These are phyloP conservation scores for Ensete glaucum DNA, from an alignment of 176 grass and related monocot species.

Conservation along the genomic window DNA sequence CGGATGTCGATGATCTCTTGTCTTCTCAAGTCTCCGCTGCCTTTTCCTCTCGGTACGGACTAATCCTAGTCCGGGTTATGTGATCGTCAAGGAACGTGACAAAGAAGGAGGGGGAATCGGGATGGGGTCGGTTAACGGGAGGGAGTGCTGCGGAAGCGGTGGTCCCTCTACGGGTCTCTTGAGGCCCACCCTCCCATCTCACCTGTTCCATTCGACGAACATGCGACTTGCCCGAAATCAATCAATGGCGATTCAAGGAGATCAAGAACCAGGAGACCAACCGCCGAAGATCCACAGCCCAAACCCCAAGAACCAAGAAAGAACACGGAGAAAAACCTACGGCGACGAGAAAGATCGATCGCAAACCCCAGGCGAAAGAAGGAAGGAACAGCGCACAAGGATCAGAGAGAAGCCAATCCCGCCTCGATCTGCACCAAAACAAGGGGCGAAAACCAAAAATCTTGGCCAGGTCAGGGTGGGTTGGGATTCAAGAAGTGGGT, in stretches of 20 bases:
- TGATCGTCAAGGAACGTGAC: neutral
- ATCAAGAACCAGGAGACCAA: neutral
- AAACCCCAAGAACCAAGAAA: neutral
- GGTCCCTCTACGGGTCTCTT: neutral
- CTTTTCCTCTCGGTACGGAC: neutral
- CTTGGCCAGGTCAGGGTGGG: too few relatives aligned
- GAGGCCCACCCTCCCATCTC: neutral
- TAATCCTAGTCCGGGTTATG: conserved; percentile 3
- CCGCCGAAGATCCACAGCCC: neutral
- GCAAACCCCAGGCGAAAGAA: too few relatives aligned
- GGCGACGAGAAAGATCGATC: too few relatives aligned
- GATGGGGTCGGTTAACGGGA: neutral
- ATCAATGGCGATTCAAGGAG: conserved; percentile 18
- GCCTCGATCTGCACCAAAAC: too few relatives aligned
- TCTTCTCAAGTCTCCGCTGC: neutral
- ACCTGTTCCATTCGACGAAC: neutral
- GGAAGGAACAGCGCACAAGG: too few relatives aligned
- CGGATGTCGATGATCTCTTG: neutral
- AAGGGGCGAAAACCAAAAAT: too few relatives aligned
- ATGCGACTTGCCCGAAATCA: conserved; percentile 10
- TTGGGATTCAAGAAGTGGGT: too few relatives aligned
- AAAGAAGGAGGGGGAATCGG: neutral
- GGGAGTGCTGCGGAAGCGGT: neutral
- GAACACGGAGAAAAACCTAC: neutral
- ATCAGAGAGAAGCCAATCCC: too few relatives aligned